Evolutionary conservation across 768 basidiomycete species (phyloP), one percentile per base, ranked within the genome.

Genomic region (Russula sp.): DNA sequence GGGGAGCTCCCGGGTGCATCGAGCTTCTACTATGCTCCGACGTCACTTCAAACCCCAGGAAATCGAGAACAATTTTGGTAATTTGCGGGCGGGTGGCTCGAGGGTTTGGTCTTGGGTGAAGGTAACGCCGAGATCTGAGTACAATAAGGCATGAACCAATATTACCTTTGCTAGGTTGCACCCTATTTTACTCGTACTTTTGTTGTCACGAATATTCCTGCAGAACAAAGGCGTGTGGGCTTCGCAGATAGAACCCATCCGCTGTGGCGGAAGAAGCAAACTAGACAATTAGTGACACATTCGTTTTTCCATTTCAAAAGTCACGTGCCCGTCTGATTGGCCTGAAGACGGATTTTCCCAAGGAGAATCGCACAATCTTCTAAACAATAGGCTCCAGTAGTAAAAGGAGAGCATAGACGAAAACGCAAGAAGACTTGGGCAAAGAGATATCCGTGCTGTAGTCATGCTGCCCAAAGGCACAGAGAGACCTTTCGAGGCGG

Each of bases 101-200:
- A 27, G 31, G n/a, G 5, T 53, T 57, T 22, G 11, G 34, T 34
- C 57, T 31, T 50, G 51, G 13, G 52, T 37, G 53, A 27, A 55
- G 48, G 47, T 60, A 55, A 55, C 47, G 39, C 52, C 57, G 62
- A 58, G 62, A 63, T 35, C 32, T 20, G 39, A 9, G 52, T 40
- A 52, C 47, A 35, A 51, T 62, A 37, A 27, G 40, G 40, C 32
- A 20, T 44, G 37, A 62, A n/a, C 13, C 31, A 20, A 57, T 45
- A 49, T 42, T 31, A 14, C 40, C n/a, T 31, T 44, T 37, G 50
- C 42, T 53, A 37, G 34, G 4, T 18, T 39, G 20, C 42, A n/a
- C n/a, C 50, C 20, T 27, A 27, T 27, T 27, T 27, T 27, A n/a
- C 22, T 57, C 35, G 27, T 51, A 18, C 2, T 37, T 47, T 11